A percentile compares a stretch with the other conserved stretches of the same genome.
Evolutionary conservation across 2,329 filamentous ascomycete genomes (phyloP).

Genomic region (Gaeumannomyces sp.): DNA sequence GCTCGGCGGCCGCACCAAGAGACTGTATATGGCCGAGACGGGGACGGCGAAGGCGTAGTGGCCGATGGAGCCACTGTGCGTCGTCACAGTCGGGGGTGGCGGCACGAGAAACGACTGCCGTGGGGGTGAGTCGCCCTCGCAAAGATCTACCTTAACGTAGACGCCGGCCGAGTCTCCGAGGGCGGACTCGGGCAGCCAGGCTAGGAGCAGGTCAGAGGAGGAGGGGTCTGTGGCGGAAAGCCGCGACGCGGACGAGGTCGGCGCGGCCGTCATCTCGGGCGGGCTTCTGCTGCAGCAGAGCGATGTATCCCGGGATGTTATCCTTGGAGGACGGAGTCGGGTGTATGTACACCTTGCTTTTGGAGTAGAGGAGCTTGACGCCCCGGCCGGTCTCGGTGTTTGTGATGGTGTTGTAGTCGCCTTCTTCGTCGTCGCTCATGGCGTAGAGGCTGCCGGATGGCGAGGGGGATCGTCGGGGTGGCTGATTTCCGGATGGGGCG

Average conservation of each 20-base stretch:
- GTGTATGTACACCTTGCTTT: slow-evolving; percentile 98
- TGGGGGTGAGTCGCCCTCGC: slow-evolving; percentile 72
- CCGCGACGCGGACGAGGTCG: slow-evolving; percentile 38
- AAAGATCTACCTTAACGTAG: slow-evolving; percentile 93
- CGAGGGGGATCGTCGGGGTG: slow-evolving; percentile 45
- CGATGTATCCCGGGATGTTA: slow-evolving; percentile 91
- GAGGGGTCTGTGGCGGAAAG: slow-evolving; percentile 33
- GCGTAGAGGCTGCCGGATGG: slow-evolving; percentile 89
- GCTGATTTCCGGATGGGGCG: slow-evolving; percentile 16
- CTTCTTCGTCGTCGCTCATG: slow-evolving; percentile 92
- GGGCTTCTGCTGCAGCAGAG: slow-evolving; percentile 83
- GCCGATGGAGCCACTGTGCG: slow-evolving; percentile 63
- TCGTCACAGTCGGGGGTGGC: slow-evolving; percentile 78
- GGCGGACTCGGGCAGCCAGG: slow-evolving; percentile 87
- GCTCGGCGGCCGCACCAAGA: slow-evolving; percentile 85
- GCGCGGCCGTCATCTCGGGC: slow-evolving; percentile 29
- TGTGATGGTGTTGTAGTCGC: slow-evolving; percentile 89
- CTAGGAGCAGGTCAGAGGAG: slow-evolving; percentile 73
- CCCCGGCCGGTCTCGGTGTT: slow-evolving; percentile 70
- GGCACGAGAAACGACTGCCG: slow-evolving; percentile 87
- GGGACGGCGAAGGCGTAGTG: slow-evolving; percentile 90
- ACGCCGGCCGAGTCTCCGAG: slow-evolving; percentile 80
- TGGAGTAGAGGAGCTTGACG: slow-evolving; percentile 90
- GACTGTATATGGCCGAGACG: slow-evolving; percentile 81
- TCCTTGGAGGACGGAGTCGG: slow-evolving; percentile 89